These are phyloP conservation scores for Brassica balearica DNA, from an alignment of 441 rosid genomes.

Conservation along the genomic window DNA sequence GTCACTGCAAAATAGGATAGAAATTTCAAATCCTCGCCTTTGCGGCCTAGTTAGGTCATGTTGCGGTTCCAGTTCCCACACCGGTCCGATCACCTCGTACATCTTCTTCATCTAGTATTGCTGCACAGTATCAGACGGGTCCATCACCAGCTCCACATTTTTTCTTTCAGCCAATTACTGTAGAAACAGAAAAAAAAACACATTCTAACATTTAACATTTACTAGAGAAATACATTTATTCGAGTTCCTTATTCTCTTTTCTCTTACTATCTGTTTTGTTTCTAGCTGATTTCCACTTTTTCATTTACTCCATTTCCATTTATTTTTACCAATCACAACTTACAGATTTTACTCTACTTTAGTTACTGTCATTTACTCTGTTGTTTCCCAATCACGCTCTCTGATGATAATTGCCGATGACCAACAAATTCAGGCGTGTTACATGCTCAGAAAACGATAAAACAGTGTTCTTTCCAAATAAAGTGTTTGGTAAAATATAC, in stretches of 20 bases:
- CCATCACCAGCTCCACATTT: background rate
- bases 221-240: too few species aligned
- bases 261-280: too few species aligned
- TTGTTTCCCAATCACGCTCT: too few species aligned
- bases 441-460: constrained; percentile 23
- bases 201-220: too few species aligned
- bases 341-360: too few species aligned
- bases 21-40: background rate
- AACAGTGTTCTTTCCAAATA: background rate
- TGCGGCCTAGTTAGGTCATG: background rate
- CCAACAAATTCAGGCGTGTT: constrained; percentile 26
- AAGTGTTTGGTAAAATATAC: background rate
- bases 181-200: too few species aligned
- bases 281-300: too few species aligned
- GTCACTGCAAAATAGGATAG: background rate
- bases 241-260: too few species aligned
- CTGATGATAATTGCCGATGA: constrained; percentile 7
- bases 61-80: background rate
- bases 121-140: background rate
- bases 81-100: background rate
- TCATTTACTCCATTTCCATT: too few species aligned
- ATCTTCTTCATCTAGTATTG: background rate
- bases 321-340: too few species aligned
- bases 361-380: too few species aligned
- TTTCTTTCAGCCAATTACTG: too few species aligned